Base-by-base conservation (phyloP, 495 filamentous ascomycete genomes). In the Lindgomyces ingoldianus region DNA sequence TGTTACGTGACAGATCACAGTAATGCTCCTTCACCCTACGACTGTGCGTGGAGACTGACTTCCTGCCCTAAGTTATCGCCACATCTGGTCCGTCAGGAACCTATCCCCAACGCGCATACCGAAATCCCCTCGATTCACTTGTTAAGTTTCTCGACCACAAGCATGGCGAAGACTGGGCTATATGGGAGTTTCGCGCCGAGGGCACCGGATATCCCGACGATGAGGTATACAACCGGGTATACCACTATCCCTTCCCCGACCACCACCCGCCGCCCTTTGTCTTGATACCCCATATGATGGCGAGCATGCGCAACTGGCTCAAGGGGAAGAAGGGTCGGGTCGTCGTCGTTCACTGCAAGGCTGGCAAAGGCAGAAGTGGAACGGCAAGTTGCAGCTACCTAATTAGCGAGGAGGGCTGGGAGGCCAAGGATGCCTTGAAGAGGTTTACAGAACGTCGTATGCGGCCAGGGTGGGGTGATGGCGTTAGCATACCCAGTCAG, bases 131-230 rank as follows among this genome's bases (percentile, higher is more conserved):
- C 47, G 87, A 93, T 68, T 81, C 83, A 11, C 84, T 98, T 3
- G 87, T 98, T 51, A 83, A 83, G 29, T 98, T 90, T 72, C 88
- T 98, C 42, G 90, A 98, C 76, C 76, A 78, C 19, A 90, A 90
- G 63, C 94, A 98, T 79, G 87, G 84, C 54, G 74, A 80, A 10
- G 78, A 91, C 59, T 98, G 93, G 94, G 83, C 86, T 10, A 96
- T 98, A 66, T 98, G 91, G 91, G 94, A 98, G 72, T 97, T 98
- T 70, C 87, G 95, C 36, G 94, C 91, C 30, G 94, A 98, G 73
- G 94, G 94, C 9, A 96, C 95, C 0, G 94, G 94, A 0, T 98
- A 98, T 69, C 90, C 90, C 0, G 94, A 98, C 73, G 82, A 82
- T 24, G 93, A 94, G 58, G 92, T 98, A 1, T 90, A 93, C 70